Base-by-base conservation (phyloP, 2,329 filamentous ascomycete genomes). In the Cladorrhinum sp. region DNA sequence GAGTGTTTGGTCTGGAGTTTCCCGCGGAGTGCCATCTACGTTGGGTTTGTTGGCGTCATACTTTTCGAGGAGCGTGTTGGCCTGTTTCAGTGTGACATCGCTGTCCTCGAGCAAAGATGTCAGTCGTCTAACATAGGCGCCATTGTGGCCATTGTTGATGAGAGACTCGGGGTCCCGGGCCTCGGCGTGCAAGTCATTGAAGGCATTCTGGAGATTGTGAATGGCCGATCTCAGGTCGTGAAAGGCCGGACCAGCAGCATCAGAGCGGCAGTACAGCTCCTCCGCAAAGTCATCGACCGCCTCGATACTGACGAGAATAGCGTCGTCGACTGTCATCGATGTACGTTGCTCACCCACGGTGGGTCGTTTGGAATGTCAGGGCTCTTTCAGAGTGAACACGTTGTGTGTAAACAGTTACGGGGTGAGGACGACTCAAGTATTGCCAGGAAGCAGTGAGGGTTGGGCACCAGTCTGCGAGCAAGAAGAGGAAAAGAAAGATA, bases 111-210 rank as follows among this genome's bases (percentile, higher is more conserved):
- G 72, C 26, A 86, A 78, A 1, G 79, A 77, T 0, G 71, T 73
- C 14, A 88, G 75, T 67, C 84, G 79, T 36, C 79, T 76, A 8
- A 74, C 70, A 66, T 82, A 84, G 53, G 80, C 71, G 33, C 75
- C 72, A 21, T 73, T 74, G 24, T 71, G 69, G 48, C 62, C 60
- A 24, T 64, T 64, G 73, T 82, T 82, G 16, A 88, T 75, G 10
- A 81, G 74, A 9, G 85, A 86, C 65, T 82, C 81, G 1, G 77
- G 75, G 66, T 85, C 83, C 64, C 82, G 78, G 42, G 80, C 79
- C 73, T 87, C 85, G 64, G 79, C 76, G 58, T 82, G 83, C 24
- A 88, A 75, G 66, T 86, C 81, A 58, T 82, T 81, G 6, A 88
- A 75, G 12, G 81, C 80, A 5, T 79, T 79, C 66, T 87, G 80